phyloP scores from a whole-genome alignment of 352 stramenopile genomes.

The Aphanomyces stellatus region DNA sequence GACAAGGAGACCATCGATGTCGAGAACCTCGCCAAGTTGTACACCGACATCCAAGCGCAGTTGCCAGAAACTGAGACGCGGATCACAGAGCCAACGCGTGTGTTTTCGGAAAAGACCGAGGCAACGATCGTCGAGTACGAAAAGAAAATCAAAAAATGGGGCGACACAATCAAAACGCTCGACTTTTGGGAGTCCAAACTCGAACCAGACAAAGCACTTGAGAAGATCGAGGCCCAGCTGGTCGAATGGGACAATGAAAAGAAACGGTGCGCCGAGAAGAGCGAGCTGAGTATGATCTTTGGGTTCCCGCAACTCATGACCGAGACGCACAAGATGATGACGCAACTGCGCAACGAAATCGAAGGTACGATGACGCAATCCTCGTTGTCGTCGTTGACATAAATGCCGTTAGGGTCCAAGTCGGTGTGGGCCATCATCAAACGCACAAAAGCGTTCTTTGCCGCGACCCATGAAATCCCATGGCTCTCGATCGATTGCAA shows the following conservation, averaged over 20 bases:
- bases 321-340: constrained; percentile 79
- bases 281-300: constrained; percentile 89
- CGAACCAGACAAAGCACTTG: constrained; percentile 65
- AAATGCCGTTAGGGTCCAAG: constrained; percentile 34
- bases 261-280: constrained; percentile 87
- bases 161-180: constrained; percentile 67
- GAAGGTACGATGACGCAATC: constrained; percentile 26
- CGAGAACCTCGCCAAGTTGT: constrained; percentile 79
- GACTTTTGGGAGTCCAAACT: constrained; percentile 80
- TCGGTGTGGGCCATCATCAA: constrained; percentile 77
- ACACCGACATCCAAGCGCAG: constrained; percentile 69
- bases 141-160: constrained; percentile 76
- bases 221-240: constrained; percentile 79
- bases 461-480: constrained; percentile 60
- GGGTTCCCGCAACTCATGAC: constrained; percentile 92
- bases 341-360: constrained; percentile 72
- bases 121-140: constrained; percentile 92
- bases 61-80: constrained; percentile 66
- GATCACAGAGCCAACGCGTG: constrained; percentile 62
- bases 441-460: constrained; percentile 62
- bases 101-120: constrained; percentile 89
- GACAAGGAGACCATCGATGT: constrained; percentile 79
- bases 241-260: constrained; percentile 84
- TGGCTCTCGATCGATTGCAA: constrained; percentile 91
- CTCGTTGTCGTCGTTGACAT: neutral